Evolutionary conservation across 2,329 filamentous ascomycete species (phyloP).

Genomic region (Neofusicoccum laricinum): DNA sequence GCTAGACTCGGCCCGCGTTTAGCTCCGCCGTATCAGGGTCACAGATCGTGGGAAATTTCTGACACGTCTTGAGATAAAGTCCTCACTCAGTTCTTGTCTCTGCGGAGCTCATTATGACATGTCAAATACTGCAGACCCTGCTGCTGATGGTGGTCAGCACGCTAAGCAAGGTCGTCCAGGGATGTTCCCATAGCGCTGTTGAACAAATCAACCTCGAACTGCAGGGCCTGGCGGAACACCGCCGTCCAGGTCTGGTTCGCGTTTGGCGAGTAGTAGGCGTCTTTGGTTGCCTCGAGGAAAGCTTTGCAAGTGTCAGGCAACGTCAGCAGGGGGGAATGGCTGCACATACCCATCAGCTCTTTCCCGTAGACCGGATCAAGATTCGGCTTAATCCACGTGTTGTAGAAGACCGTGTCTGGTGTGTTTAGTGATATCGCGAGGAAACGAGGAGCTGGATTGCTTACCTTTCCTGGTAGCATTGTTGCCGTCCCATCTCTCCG

Average conservation of each 20-base stretch:
- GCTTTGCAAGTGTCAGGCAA: background rate
- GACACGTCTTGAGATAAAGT: background rate
- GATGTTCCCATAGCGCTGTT: background rate
- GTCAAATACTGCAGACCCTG: no score
- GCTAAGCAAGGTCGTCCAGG: background rate
- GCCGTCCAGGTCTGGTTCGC: background rate
- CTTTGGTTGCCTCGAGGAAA: background rate
- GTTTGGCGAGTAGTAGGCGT: background rate
- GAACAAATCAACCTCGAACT: background rate
- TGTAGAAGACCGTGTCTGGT: background rate
- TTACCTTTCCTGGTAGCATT: background rate
- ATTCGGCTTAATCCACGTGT: background rate
- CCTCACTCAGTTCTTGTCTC: no score
- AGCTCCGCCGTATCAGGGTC: background rate
- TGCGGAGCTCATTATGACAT: no score
- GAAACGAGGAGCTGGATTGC: no score
- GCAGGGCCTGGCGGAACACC: background rate
- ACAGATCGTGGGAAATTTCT: background rate
- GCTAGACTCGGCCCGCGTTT: background rate
- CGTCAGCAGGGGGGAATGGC: no score
- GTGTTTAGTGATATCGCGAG: background rate
- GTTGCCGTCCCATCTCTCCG: background rate
- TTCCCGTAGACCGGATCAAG: background rate
- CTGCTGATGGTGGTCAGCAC: no score
- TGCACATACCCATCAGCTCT: background rate